Evolutionary conservation across 345 rosid genomes (phyloP), one percentile per base, ranked within the genome.

Genomic region (Microcos paniculata): DNA sequence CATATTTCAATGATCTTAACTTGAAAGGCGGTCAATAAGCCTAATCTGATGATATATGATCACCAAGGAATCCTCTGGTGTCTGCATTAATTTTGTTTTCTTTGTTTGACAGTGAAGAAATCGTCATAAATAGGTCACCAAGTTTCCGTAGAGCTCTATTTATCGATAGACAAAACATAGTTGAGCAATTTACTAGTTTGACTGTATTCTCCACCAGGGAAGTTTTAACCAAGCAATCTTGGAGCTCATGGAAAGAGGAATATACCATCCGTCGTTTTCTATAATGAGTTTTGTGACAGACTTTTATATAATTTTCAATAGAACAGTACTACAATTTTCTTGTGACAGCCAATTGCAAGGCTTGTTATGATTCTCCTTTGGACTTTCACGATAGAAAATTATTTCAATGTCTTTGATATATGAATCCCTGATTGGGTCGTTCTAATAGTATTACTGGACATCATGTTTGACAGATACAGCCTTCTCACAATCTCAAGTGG

Each of bases 191-290:
- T 43, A 64, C 1, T 23, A 24, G 38, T 28, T 58, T 58, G 63
- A 28, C 40, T 59, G 40, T 59, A 59, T 12, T 65, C 28, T 67
- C 33, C 71, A 67, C 71, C 55, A 67, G 16, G 23, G 26, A 59
- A n/a, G n/a, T n/a, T n/a, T n/a, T n/a, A n/a, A 16, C 56, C 12
- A 67, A 67, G 15, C 23, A 66, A 46, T 46, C 56, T 67, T 26
- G 56, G 26, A 46, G 55, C 15, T 8, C 64, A 15, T 19, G 14
- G 11, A 42, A 30, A 59, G 61, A 24, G 64, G 64, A 30, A 28
- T 28, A 30, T 15, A 28, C 64, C n/a, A 14, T 26, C 63, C 6
- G 38, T 59, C 40, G 4, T 35, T 4, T 59, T 28, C 1, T 10
- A 45, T 69, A 42, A 48, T 24, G 53, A 40, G 11, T 13, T 55